Percentiles rank a stretch among this genome's conserved stretches.
These are phyloP conservation scores for Rosa lucieae DNA, from an alignment of 306 rosid genomes.

Conservation along the genomic window DNA sequence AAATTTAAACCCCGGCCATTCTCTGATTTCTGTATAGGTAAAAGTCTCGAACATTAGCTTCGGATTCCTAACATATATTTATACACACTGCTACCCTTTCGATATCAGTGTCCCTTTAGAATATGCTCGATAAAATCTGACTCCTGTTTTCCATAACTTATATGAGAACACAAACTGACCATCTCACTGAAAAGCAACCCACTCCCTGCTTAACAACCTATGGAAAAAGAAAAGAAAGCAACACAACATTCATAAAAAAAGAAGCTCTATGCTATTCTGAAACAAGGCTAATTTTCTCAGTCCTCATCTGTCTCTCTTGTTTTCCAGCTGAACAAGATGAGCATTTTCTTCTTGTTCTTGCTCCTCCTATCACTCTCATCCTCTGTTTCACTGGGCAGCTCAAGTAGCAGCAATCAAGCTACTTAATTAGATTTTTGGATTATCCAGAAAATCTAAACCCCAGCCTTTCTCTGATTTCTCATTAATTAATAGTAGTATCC, in stretches of 20 bases:
- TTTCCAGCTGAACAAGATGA: conserved; percentile 23
- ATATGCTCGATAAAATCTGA: neutral
- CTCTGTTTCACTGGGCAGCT: conserved; percentile 32
- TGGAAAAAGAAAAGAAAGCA: conserved; percentile 17
- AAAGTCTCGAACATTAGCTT: neutral
- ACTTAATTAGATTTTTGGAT: too few relatives aligned
- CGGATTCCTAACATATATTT: neutral
- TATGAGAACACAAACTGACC: neutral
- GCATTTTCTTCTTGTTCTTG: conserved; percentile 34
- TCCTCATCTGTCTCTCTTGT: neutral
- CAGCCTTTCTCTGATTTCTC: too few relatives aligned
- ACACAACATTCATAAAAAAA: neutral
- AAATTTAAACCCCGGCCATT: too few relatives aligned
- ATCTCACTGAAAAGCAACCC: neutral
- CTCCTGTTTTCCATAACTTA: conserved; percentile 12
- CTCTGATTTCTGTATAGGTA: too few relatives aligned
- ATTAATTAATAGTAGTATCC: too few relatives aligned
- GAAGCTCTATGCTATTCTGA: neutral
- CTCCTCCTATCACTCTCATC: conserved; percentile 46
- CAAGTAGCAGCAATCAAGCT: neutral
- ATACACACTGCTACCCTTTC: neutral
- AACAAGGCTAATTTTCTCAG: neutral
- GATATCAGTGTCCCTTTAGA: conserved; percentile 7
- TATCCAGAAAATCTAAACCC: too few relatives aligned
- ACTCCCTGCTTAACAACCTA: conserved; percentile 3